Evolutionary conservation across 2,329 filamentous ascomycete species (phyloP).

Genomic region (Amauroascus niger): DNA sequence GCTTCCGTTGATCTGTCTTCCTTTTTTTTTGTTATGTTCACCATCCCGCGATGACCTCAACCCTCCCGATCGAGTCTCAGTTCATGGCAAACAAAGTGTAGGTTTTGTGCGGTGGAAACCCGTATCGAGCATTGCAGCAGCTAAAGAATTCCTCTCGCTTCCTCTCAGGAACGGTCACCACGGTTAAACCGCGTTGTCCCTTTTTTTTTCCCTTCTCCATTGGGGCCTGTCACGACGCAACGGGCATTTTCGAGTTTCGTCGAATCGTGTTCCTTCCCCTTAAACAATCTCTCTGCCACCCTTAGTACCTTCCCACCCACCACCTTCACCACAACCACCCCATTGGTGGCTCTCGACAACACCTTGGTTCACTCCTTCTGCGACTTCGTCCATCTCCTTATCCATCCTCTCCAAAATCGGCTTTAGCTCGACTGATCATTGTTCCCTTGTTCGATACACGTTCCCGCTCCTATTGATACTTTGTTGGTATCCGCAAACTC

Average conservation of each 20-base stretch:
- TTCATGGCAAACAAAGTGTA: constrained; percentile 2
- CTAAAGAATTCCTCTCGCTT: background rate
- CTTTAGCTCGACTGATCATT: background rate
- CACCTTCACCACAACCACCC: too few species aligned
- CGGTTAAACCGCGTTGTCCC: background rate
- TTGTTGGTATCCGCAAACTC: background rate
- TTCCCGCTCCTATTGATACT: background rate
- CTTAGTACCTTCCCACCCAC: too few species aligned
- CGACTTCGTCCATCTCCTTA: background rate
- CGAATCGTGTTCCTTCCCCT: background rate
- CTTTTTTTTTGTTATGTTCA: background rate
- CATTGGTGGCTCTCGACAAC: too few species aligned
- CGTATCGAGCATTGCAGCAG: background rate
- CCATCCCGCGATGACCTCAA: constrained; percentile 5
- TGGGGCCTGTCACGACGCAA: background rate
- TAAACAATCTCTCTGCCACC: background rate
- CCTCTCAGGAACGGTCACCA: background rate
- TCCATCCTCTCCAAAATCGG: background rate
- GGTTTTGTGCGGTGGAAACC: too few species aligned
- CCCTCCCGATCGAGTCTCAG: background rate
- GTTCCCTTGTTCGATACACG: background rate
- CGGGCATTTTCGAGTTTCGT: background rate
- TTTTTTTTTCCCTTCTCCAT: background rate
- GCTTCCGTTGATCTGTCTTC: background rate
- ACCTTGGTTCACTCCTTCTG: background rate